These are phyloP conservation scores for Dendrothele bispora DNA, from an alignment of 768 basidiomycete genomes.

Conservation along the genomic window DNA sequence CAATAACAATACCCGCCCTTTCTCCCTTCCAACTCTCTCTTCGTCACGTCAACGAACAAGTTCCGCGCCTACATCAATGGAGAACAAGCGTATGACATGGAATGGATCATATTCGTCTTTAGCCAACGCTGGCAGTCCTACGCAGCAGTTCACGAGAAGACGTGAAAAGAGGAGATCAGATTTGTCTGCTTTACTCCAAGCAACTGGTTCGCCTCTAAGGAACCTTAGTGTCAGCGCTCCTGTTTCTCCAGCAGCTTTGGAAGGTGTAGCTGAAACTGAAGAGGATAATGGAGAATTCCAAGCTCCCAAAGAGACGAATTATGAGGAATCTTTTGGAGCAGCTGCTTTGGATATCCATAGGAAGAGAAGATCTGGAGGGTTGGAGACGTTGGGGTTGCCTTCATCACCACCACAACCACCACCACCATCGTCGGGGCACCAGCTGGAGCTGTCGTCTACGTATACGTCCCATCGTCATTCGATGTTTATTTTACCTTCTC, in stretches of 20 bases:
- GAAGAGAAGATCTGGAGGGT: constrained; percentile 46
- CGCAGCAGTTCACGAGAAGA: constrained; percentile 40
- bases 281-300: neutral
- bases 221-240: constrained; percentile 45
- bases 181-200: constrained; percentile 45
- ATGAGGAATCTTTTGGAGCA: constrained; percentile 56
- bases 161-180: constrained; percentile 57
- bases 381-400: constrained; percentile 48
- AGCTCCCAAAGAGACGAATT: constrained; percentile 30
- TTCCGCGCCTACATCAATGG: constrained; percentile 22
- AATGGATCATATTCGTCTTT: constrained; percentile 63
- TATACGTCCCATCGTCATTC: too few relatives aligned
- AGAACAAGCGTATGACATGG: constrained; percentile 72
- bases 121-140: constrained; percentile 46
- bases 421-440: too few relatives aligned
- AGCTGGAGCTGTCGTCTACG: too few relatives aligned
- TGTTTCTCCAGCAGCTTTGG: constrained; percentile 22
- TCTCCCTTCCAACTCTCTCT: constrained; percentile 39
- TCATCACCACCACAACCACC: too few relatives aligned
- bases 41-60: constrained; percentile 26
- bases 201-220: constrained; percentile 15
- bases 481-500: too few relatives aligned
- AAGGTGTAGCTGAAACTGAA: constrained; percentile 5
- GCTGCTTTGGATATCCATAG: constrained; percentile 64
- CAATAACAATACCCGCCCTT: constrained; percentile 41